Evolutionary conservation across 805 yeast genomes (phyloP), one percentile per base, ranked within the genome.

Genomic region (Blastobotrys americana): DNA sequence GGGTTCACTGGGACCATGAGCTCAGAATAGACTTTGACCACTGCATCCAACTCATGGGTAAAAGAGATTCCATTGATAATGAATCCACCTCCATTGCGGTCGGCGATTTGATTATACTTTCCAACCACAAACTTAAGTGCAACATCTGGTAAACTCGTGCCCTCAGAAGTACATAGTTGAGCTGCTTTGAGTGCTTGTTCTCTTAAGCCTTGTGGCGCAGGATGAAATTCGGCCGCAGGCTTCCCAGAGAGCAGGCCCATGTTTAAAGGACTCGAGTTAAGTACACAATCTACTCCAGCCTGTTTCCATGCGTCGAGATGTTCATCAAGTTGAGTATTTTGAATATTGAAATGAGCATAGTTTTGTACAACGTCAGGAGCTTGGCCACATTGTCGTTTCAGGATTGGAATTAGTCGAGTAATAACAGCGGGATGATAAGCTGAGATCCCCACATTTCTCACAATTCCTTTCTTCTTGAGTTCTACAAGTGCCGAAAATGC

Each of bases 351-450:
- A 59, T 89, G 81, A 41, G 84, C 80, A 58, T 89, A 89, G 25
- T 88, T 80, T 52, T 89, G 67, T 1, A 87, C 72, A 1, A 81
- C 77, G 59, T 89, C 96, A 39, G 88, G 64, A 1, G 77, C 68
- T 0, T 85, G 83, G 44, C 82, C 76, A 0, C 64, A 57, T 18
- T 60, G 64, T 2, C 59, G 45, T 9, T 13, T 21, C 34, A 49
- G 46, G 6, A 21, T 22, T 5, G 42, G 39, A 1, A 58, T 59
- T 8, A 56, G 43, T 0, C 65, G 55, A 16, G 59, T 64, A 9
- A 84, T 67, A 47, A 75, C 78, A n/a, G 76, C 76, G 16, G 89
- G 80, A 0, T 96, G 96, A 56, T 86, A 88, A 0, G 96, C 97
- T 13, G 93, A 80, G 31, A 87, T 65, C 6, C 97, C 97, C 49